Conservation (phyloP, 2,329 filamentous ascomycete genomes). For the Neoarthrinium moseri region DNA sequence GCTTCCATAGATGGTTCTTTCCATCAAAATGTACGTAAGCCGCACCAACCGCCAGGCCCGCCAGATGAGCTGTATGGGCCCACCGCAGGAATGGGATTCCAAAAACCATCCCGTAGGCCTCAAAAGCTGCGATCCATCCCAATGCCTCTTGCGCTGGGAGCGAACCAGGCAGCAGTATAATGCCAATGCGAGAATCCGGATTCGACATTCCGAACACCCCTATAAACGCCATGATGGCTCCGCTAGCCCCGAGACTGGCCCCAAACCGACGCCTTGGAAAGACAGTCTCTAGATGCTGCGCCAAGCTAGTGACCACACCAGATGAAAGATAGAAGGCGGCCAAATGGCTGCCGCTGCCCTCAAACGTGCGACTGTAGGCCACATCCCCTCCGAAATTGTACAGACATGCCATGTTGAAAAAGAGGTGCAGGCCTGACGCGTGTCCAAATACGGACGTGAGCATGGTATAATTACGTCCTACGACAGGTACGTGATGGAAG, state of each 20-base stretch:
- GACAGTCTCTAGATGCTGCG: slow-evolving; percentile 16
- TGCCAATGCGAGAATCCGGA: slow-evolving; percentile 16
- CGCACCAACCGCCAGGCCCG: slow-evolving; percentile 19
- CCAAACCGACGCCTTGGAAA: slow-evolving; percentile 14
- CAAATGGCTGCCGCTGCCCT: slow-evolving; percentile 18
- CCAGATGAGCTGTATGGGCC: slow-evolving; percentile 21
- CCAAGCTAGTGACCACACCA: slow-evolving; percentile 21
- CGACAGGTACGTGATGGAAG: slow-evolving; percentile 17
- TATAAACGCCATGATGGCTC: slow-evolving; percentile 22
- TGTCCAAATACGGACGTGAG: slow-evolving; percentile 25
- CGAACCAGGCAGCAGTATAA: slow-evolving; percentile 19
- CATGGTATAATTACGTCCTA: slow-evolving; percentile 20
- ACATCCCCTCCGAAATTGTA: slow-evolving; percentile 16
- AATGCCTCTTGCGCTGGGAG: slow-evolving; percentile 13
- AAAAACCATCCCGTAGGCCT: slow-evolving; percentile 21
- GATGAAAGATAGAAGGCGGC: slow-evolving; percentile 26
- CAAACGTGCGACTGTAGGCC: slow-evolving; percentile 13
- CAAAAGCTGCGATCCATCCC: slow-evolving; percentile 16
- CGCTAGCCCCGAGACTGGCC: slow-evolving; percentile 18
- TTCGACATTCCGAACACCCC: slow-evolving; percentile 16
- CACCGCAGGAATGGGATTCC: slow-evolving; percentile 13
- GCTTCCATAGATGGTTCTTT: slow-evolving; percentile 20
- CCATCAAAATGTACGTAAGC: slow-evolving; percentile 22
- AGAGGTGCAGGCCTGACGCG: slow-evolving; percentile 15
- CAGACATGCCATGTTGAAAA: slow-evolving; percentile 18